Percentiles rank a stretch among this genome's conserved stretches.
Conservation (phyloP, 129 eudicot species). For the Gnaphalium uliginosum region DNA sequence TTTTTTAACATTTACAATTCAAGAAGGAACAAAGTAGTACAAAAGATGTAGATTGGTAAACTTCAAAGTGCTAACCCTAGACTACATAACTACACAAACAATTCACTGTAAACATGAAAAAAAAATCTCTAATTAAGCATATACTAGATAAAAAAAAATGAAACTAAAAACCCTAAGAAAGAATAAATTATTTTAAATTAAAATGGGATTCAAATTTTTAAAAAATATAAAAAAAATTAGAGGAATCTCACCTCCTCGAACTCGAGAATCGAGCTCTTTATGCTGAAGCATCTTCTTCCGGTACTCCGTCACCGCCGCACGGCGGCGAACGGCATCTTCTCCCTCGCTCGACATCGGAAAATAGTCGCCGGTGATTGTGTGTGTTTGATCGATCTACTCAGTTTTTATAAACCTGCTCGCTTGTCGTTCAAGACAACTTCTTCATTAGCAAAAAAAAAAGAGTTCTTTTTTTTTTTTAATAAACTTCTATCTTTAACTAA, state of each 20-base stretch:
- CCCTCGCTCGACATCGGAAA: conserved; percentile 59
- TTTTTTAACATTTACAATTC: not conserved
- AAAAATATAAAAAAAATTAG: not conserved
- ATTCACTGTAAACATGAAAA: not conserved
- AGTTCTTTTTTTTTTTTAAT: not conserved
- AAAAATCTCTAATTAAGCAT: conserved; percentile 4
- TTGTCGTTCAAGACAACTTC: conserved; percentile 33
- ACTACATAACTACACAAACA: conserved; percentile 5
- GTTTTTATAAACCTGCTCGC: not conserved
- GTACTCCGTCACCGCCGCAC: conserved; percentile 65
- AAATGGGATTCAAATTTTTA: conserved; percentile 18
- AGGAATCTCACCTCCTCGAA: conserved; percentile 58
- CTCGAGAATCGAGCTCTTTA: conserved; percentile 87
- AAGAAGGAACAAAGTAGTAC: not conserved
- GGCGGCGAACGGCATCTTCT: conserved; percentile 89
- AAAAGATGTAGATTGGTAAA: not conserved
- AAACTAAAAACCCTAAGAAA: not conserved
- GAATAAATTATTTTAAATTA: conserved; percentile 9
- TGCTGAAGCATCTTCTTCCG: conserved; percentile 84
- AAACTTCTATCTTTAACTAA: too few species aligned
- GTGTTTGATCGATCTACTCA: conserved; percentile 20
- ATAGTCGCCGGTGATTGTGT: conserved; percentile 1
- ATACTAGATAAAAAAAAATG: not conserved
- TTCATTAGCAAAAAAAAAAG: not conserved
- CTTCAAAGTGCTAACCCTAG: conserved; percentile 26